These are phyloP conservation scores for Apiospora hydei DNA, from an alignment of 2,329 filamentous ascomycete species.

Conservation along the genomic window DNA sequence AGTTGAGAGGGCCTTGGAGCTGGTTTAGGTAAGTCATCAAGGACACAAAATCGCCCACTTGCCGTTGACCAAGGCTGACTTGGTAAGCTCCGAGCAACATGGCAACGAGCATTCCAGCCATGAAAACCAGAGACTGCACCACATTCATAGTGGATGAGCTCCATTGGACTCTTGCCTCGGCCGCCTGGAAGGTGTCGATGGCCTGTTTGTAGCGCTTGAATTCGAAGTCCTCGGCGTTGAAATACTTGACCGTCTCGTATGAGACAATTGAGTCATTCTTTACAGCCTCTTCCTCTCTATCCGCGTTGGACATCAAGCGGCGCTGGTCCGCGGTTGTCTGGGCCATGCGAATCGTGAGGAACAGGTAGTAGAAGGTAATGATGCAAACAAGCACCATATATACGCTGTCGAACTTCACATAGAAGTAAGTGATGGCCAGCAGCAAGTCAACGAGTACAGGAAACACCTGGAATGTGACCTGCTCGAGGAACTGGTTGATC, in stretches of 20 bases:
- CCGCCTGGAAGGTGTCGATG: constrained; percentile 74
- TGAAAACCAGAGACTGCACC: constrained; percentile 81
- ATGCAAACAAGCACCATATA: constrained; percentile 90
- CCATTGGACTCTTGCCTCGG: constrained; percentile 78
- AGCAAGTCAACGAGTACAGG: constrained; percentile 93
- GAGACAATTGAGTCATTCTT: constrained; percentile 99
- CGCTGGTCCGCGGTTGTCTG: constrained; percentile 91
- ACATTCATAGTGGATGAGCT: constrained; percentile 84
- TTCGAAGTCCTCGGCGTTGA: constrained; percentile 84
- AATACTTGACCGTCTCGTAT: constrained; percentile 96
- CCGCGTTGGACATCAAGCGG: constrained; percentile 92
- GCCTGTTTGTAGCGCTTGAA: constrained; percentile 76
- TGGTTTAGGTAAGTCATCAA: constrained; percentile 82
- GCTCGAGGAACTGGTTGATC: constrained; percentile 96
- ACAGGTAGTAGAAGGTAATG: constrained; percentile 95
- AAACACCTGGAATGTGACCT: constrained; percentile 93
- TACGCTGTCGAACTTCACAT: constrained; percentile 81
- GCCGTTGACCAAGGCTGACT: constrained; percentile 70
- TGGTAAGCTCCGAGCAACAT: constrained; percentile 80
- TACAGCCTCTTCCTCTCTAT: constrained; percentile 93
- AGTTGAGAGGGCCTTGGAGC: constrained; percentile 81
- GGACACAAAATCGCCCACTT: constrained; percentile 75
- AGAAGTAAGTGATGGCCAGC: constrained; percentile 84
- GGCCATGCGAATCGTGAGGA: constrained; percentile 95
- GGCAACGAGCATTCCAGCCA: constrained; percentile 74